Evolutionary conservation across 768 basidiomycete species (phyloP).

Genomic region (Boletus rex-veris): DNA sequence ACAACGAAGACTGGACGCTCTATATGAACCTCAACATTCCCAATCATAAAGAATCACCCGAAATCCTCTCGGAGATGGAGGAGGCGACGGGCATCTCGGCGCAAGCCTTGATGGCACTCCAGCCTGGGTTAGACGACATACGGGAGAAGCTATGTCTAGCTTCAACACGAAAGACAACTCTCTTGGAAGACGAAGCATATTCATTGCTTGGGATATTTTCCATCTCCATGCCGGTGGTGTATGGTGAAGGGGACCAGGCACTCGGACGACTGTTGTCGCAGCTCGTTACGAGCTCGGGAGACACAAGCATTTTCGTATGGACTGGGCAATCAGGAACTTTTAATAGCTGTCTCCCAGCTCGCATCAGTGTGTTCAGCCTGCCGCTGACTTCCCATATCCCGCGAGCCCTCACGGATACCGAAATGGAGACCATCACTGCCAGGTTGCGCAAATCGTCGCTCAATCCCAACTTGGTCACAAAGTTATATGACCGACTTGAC

Average conservation of each 20-base stretch:
- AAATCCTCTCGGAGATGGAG: background rate
- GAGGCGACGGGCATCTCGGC: background rate
- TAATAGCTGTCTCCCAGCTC: background rate
- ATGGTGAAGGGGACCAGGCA: background rate
- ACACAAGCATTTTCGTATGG: background rate
- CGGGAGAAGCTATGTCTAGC: background rate
- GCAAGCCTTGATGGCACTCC: background rate
- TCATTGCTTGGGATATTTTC: background rate
- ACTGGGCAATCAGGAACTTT: background rate
- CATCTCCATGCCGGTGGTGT: background rate
- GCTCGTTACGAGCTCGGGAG: background rate
- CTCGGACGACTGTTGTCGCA: background rate
- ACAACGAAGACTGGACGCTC: background rate
- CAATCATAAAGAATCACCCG: background rate
- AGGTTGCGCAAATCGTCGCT: background rate
- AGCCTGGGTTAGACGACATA: background rate
- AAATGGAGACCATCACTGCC: background rate
- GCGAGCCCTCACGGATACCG: background rate
- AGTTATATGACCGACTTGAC: background rate
- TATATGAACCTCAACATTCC: background rate
- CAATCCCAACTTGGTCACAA: background rate
- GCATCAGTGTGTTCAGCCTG: background rate
- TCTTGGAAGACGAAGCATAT: background rate
- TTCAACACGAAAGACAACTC: background rate
- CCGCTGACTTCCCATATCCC: background rate